phyloP scores from a whole-genome alignment of 768 basidiomycete species.

The Astraeus odoratus region DNA sequence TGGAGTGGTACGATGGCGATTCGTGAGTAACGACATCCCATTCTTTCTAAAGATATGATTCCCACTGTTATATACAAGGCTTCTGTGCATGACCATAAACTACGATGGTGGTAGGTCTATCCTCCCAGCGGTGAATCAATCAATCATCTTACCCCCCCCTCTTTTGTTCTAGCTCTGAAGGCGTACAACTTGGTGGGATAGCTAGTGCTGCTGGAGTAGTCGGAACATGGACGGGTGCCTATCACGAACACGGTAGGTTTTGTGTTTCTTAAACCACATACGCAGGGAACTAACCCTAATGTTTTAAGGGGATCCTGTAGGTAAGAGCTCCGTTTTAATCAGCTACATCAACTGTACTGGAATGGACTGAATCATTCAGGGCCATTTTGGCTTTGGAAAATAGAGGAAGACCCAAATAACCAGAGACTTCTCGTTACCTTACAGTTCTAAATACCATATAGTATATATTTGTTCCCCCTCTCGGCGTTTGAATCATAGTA shows the following conservation, averaged over 20 bases:
- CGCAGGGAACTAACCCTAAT: not conserved
- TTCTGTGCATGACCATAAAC: constrained; percentile 44
- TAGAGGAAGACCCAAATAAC: not conserved
- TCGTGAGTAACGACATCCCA: constrained; percentile 38
- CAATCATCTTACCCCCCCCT: constrained; percentile 1
- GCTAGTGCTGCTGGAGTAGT: constrained; percentile 61
- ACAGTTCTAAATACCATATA: too few species aligned
- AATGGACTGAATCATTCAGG: constrained; percentile 30
- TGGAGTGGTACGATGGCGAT: constrained; percentile 46
- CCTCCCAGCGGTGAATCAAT: not conserved
- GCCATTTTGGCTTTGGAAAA: constrained; percentile 71
- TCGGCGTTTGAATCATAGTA: too few species aligned
- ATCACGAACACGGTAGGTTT: constrained; percentile 45
- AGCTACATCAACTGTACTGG: not conserved
- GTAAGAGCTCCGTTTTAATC: constrained; percentile 30
- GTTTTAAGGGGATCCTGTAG: constrained; percentile 54
- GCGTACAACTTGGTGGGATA: constrained; percentile 57
- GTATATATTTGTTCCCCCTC: too few species aligned
- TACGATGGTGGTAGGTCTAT: constrained; percentile 55
- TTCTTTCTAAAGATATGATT: constrained; percentile 3
- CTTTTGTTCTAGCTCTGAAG: constrained; percentile 45
- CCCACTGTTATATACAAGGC: constrained; percentile 30
- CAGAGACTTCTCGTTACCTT: too few species aligned
- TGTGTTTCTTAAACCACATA: not conserved
- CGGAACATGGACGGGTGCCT: constrained; percentile 61